Base-by-base conservation (phyloP, 371 early-diverging fungal genomes). In the Rhizopus sp. region DNA sequence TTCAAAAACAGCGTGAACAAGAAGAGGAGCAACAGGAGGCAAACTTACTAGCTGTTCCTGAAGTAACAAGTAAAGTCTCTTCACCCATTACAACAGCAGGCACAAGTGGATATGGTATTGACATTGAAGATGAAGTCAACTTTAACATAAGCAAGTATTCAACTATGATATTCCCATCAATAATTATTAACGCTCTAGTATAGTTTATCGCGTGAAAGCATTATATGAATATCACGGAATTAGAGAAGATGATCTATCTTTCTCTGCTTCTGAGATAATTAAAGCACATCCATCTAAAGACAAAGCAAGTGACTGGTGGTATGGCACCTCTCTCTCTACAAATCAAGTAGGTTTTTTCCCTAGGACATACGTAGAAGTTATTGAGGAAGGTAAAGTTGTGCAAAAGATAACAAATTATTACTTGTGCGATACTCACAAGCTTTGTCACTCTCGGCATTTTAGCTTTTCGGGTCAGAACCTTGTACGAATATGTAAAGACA, bases 231-330 rank as follows among this genome's bases (percentile, higher is more conserved):
- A 78, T 53, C 68, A 58, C 15, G 82, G 80, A 8, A 60, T 74
- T 12, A 63, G 78, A 32, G 69, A 73, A 23, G 82, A 80, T 51
- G 82, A 82, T 47, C 57, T 82, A 16, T 63, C 68, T 7, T 73
- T 82, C 31, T 57, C 47, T 5, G 78, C 73, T 38, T 78, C 77
- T 40, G 77, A 78, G 40, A 64, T 68, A 2, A 46, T 82, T 33
- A 72, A 77, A 40, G 82, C 80, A 5, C 73, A 82, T 56, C 82
- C 82, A n/a, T 77, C 78, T 8, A 80, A 82, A 47, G 78, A 78
- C 38, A 71, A 59, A 38, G 53, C 57, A 6, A 72, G 75, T 47
- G 77, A 77, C 50, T 82, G 76, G 76, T 79, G 75, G 75, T 77
- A 73, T 63, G 74, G 76, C 13, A 69, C 73, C 15, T 69, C 75